Evolutionary conservation across 768 basidiomycete species (phyloP).

Genomic region (Mycena latifolia): DNA sequence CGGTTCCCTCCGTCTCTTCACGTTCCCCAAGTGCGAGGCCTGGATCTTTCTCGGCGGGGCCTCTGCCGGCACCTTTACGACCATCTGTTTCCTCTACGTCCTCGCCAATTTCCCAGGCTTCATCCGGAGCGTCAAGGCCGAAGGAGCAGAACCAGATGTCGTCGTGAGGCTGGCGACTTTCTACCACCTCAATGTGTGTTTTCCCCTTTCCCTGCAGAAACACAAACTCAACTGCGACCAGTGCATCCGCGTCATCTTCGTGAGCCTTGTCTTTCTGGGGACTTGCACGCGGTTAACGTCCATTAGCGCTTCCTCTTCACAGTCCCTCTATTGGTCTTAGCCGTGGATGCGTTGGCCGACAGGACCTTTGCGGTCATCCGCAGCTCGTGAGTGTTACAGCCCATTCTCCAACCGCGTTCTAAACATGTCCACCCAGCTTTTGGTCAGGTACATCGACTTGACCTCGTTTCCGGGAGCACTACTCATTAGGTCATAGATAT

Average conservation of each 20-base stretch:
- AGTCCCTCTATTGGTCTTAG: slow-evolving; percentile 75
- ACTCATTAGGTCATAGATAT: slow-evolving; percentile 63
- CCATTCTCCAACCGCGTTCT: slow-evolving; percentile 4
- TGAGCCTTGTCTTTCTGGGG: neutral
- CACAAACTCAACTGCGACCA: slow-evolving; percentile 40
- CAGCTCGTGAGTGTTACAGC: slow-evolving; percentile 62
- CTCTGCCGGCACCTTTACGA: slow-evolving; percentile 73
- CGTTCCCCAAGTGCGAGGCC: slow-evolving; percentile 65
- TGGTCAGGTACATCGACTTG: slow-evolving; percentile 62
- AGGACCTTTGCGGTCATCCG: slow-evolving; percentile 59
- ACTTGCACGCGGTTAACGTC: neutral
- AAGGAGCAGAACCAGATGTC: slow-evolving; percentile 81
- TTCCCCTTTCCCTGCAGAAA: neutral
- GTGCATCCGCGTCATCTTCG: slow-evolving; percentile 78
- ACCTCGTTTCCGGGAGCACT: slow-evolving; percentile 41
- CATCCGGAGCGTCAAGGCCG: slow-evolving; percentile 75
- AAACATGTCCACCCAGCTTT: slow-evolving; percentile 56
- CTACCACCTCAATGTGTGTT: slow-evolving; percentile 81
- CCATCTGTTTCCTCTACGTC: slow-evolving; percentile 78
- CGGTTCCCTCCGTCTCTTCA: slow-evolving; percentile 23
- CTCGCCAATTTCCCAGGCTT: slow-evolving; percentile 79
- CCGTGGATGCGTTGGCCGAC: slow-evolving; percentile 70
- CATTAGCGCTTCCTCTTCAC: slow-evolving; percentile 75
- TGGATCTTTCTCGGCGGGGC: slow-evolving; percentile 86
- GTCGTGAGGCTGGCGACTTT: slow-evolving; percentile 82